Evolutionary conservation across 331 rosid genomes (phyloP).

Genomic region (Acacia concinna): DNA sequence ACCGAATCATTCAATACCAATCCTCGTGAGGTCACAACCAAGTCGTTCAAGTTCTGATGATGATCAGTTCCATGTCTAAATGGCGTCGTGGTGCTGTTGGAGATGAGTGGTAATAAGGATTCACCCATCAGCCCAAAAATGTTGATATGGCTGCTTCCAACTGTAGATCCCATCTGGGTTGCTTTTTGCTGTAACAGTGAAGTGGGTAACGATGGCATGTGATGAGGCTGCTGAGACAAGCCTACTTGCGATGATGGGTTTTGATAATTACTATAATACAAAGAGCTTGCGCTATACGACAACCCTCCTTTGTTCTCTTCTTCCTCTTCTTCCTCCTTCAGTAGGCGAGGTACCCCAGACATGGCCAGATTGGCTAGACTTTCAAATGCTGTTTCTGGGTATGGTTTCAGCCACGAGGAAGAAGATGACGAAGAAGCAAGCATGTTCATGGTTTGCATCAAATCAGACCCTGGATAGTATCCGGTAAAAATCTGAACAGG

Average conservation of each 20-base stretch:
- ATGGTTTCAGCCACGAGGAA: constrained; percentile 39
- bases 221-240: constrained; percentile 24
- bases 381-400: constrained; percentile 30
- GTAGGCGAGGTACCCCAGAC: constrained; percentile 27
- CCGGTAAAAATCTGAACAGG: constrained; percentile 36
- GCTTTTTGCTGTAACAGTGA: constrained; percentile 66
- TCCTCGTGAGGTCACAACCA: constrained; percentile 26
- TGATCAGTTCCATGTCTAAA: neutral
- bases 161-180: constrained; percentile 57
- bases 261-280: constrained; percentile 30
- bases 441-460: constrained; percentile 37
- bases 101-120: neutral
- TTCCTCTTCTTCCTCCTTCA: constrained; percentile 52
- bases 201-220: constrained; percentile 69
- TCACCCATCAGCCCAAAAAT: constrained; percentile 35
- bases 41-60: constrained; percentile 22
- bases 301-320: constrained; percentile 54
- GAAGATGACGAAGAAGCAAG: constrained; percentile 34
- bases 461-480: constrained; percentile 35
- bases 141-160: constrained; percentile 31
- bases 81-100: neutral
- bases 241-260: constrained; percentile 23
- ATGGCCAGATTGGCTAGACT: constrained; percentile 24
- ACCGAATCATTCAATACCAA: constrained; percentile 7
- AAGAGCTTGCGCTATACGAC: constrained; percentile 40